Base-by-base conservation (phyloP, 2,329 filamentous ascomycete species). In the Stachybotrys elegans region DNA sequence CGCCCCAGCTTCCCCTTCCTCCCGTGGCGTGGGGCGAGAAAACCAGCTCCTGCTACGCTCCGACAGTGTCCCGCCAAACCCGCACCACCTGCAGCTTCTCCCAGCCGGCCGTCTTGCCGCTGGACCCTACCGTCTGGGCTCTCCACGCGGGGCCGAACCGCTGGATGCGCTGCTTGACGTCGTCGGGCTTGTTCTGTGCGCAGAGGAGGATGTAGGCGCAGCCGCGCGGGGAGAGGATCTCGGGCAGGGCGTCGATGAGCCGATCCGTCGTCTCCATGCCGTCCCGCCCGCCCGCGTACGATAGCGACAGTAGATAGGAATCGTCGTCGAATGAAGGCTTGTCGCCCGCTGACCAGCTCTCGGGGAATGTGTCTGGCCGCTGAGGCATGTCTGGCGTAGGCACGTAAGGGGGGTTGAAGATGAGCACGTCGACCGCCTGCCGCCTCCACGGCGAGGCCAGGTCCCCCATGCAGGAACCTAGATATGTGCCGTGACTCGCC, bases 361-460 rank as follows among this genome's bases (percentile, higher is more conserved):
- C 55, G 3, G 42, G 29, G 32, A 59, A 62, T 41, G 47, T 54
- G 43, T 50, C 57, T 17, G 59, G 75, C 27, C 77, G 65, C 20
- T 66, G 61, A 2, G 92, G 91, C 47, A 94, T 68, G 32, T 82
- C 78, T 21, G 84, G 76, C 3, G 91, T 94, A 2, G 93, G 93
- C 13, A 98, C 93, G 61, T 98, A 98, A 1, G 93, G 93, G 43
- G 93, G 93, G 61, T 98, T 98, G 75, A 97, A 98, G 22, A 98
- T 77, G 49, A 98, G 75, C 11, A 98, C 76, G 60, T 98, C 93
- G 5, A 95, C 76, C 12, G 40, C 45, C 3, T 73, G 70, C 0
- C 69, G 59, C 7, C 76, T 74, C 32, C 94, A 67, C 1, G 83
- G 70, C 3, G 76, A 65, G 5, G 76, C 73, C 1, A 98, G 73